Conservation (phyloP, 2,329 filamentous ascomycete species). For the Curvularia sp. region DNA sequence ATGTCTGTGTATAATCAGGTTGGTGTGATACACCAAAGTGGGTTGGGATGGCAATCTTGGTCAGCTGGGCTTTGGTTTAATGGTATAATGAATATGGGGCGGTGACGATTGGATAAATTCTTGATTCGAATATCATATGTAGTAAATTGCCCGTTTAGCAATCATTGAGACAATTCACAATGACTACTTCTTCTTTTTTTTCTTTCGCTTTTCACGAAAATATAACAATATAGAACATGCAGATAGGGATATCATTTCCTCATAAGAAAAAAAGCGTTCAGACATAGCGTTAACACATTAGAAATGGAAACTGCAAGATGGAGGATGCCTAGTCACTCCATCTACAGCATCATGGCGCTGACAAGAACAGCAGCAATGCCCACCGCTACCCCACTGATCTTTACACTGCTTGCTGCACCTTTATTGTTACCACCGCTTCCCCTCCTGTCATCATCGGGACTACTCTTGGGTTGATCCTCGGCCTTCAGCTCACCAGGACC, state of each 20-base stretch:
- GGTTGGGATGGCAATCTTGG: not conserved
- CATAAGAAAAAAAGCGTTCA: not conserved
- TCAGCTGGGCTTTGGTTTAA: not conserved
- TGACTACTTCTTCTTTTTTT: not conserved
- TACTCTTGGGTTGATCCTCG: slow-evolving; percentile 25
- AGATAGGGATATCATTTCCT: not conserved
- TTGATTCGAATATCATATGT: not conserved
- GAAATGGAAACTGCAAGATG: too few species aligned
- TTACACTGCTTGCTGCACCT: slow-evolving; percentile 6
- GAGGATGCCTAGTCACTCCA: not conserved
- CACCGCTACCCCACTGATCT: slow-evolving; percentile 3
- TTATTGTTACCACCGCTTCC: slow-evolving; percentile 2
- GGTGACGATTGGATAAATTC: not conserved
- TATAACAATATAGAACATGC: not conserved
- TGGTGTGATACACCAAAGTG: not conserved
- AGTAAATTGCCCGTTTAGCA: not conserved
- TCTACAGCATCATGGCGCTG: slow-evolving; percentile 14
- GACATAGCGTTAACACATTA: not conserved
- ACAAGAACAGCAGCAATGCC: slow-evolving; percentile 12
- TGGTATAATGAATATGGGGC: not conserved
- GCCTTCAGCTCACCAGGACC: slow-evolving; percentile 28
- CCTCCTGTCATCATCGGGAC: not conserved
- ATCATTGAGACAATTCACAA: not conserved
- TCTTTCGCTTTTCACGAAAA: not conserved
- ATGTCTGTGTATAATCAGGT: not conserved